Percentiles rank a stretch among this genome's conserved stretches.
These are phyloP conservation scores for Citrus cavaleriei DNA, from an alignment of 345 rosid genomes.

Conservation along the genomic window DNA sequence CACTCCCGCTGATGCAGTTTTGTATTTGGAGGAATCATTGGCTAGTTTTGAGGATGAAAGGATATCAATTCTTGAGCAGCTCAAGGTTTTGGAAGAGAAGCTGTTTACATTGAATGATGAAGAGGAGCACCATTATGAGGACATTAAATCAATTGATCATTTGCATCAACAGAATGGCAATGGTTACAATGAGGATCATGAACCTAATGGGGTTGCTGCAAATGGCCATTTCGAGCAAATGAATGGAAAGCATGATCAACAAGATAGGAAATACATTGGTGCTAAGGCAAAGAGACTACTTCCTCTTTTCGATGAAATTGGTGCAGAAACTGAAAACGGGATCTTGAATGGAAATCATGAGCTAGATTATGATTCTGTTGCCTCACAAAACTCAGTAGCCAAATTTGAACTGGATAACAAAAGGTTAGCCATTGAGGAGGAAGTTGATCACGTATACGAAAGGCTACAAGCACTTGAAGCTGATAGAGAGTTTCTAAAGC, in stretches of 20 bases:
- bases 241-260: conserved; percentile 46
- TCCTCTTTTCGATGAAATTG: conserved; percentile 74
- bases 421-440: conserved; percentile 55
- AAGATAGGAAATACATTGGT: conserved; percentile 25
- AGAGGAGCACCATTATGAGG: conserved; percentile 51
- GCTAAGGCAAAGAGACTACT: conserved; percentile 83
- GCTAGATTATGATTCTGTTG: conserved; percentile 27
- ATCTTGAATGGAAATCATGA: conserved; percentile 27
- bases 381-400: conserved; percentile 18
- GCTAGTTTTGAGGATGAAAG: conserved; percentile 80
- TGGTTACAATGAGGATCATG: conserved; percentile 27
- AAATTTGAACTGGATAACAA: conserved; percentile 30
- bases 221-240: conserved; percentile 55
- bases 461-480: conserved; percentile 90
- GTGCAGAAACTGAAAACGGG: conserved; percentile 50
- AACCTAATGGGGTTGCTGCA: conserved; percentile 38
- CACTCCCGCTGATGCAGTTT: conserved; percentile 72
- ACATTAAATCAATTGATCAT: conserved; percentile 37
- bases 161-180: conserved; percentile 37
- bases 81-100: conserved; percentile 86
- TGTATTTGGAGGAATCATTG: conserved; percentile 74
- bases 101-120: conserved; percentile 49
- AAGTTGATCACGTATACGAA: conserved; percentile 77
- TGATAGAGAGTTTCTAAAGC: conserved; percentile 86
- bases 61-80: conserved; percentile 77